Base-by-base conservation (phyloP, 345 rosid genomes). In the Camelina neglecta region DNA sequence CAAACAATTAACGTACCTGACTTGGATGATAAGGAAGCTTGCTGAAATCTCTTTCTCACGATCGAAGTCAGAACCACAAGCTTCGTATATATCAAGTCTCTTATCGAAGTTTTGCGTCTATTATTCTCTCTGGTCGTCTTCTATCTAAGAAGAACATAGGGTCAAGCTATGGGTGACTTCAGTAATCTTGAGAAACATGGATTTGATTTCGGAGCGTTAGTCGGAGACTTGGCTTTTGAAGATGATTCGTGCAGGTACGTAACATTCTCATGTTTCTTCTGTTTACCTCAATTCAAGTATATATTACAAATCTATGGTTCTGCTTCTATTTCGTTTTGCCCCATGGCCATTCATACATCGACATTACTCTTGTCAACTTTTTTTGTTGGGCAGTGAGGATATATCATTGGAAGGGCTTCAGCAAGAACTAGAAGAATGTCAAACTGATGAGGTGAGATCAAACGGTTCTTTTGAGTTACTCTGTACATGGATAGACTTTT, bases 371-470 rank as follows among this genome's bases (percentile, higher is more conserved):
- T 39, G 47, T 42, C 24, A 7, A 39, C 41, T 9, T 39, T 39
- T 13, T 2, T 8, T 49, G 50, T 53, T 61, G 63, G 65, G 47
- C 64, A 87, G 97, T 79, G 97, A 89, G 85, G 97, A 89, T 81
- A 64, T 94, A 60, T 89, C 92, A 0, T 79, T 94, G 75, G 97
- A 94, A 70, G 97, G 97, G 71, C 96, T 94, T 75, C 87, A 90
- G 68, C 86, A 85, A 81, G 96, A 94, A 83, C 78, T 94, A 57
- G 91, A 94, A 79, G 98, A 94, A 81, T 92, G 97, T 79, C 81
- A 80, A 75, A 82, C 83, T 80, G 92, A 90, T 71, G 93, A 92
- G 79, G 98, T 90, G 69, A 53, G 23, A 41, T 16, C 12, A 1
- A 66, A 31, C 77, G 48, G 26, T 12, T 42, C 13, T 42, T 42